Conservation (phyloP, 108 stramenopile species). For the Epipyxis sp. region DNA sequence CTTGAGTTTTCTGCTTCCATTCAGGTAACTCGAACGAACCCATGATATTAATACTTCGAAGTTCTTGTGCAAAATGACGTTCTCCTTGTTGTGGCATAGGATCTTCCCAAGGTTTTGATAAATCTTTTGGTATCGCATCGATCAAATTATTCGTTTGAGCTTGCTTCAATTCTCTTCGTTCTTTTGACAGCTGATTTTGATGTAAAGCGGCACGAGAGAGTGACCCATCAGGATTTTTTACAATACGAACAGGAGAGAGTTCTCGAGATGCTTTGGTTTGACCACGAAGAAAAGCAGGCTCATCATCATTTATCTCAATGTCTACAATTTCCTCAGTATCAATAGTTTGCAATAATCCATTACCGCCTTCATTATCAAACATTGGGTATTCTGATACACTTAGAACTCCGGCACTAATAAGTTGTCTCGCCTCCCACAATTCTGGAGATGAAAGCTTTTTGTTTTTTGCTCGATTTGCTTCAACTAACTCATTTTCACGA, state of each 20-base stretch:
- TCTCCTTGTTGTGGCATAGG: constrained; percentile 94
- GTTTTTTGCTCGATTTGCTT: constrained; percentile 67
- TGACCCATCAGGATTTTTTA: constrained; percentile 96
- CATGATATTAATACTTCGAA: constrained; percentile 86
- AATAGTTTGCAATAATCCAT: constrained; percentile 83
- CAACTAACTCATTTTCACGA: constrained; percentile 64
- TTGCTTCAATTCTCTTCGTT: constrained; percentile 88
- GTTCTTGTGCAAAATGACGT: constrained; percentile 92
- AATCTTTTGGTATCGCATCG: constrained; percentile 94
- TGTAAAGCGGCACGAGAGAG: constrained; percentile 92
- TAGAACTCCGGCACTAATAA: constrained; percentile 90
- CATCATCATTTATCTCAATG: constrained; percentile 84
- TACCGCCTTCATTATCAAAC: constrained; percentile 77
- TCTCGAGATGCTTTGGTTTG: constrained; percentile 79
- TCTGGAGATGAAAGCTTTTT: constrained; percentile 70
- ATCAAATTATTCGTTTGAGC: constrained; percentile 90
- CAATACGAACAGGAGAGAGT: constrained; percentile 79
- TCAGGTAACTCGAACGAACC: constrained; percentile 76
- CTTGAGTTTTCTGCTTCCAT: constrained; percentile 95
- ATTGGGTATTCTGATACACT: constrained; percentile 92
- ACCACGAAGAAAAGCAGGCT: constrained; percentile 91
- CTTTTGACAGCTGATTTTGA: constrained; percentile 83
- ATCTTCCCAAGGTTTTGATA: constrained; percentile 96
- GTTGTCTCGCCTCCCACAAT: constrained; percentile 91
- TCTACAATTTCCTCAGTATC: constrained; percentile 92